Base-by-base conservation (phyloP, 371 early-diverging fungal genomes). In the Mucor saturninus region DNA sequence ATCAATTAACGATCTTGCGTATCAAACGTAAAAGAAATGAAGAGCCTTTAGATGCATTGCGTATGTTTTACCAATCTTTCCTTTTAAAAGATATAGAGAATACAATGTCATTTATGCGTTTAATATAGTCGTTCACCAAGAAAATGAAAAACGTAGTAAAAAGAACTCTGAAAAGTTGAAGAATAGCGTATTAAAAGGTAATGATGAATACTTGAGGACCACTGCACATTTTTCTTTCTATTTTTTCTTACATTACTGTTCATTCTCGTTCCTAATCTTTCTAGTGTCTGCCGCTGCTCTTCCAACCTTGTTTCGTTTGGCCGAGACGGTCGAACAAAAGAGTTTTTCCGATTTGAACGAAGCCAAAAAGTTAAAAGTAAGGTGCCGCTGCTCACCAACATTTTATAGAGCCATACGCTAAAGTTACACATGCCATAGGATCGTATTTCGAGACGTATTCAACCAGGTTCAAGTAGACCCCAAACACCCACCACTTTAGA, bases 1-100 rank as follows among this genome's bases (percentile, higher is more conserved):
- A 54, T 10, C 76, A 76, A 42, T 59, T 88, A 7, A 89, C 90
- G 2, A 85, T 92, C 59, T 74, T 92, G 28, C 83, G 93, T 7
- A 87, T 92, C 59, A 92, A 92, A 70, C 89, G 93, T 48, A 91
- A 89, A 69, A 85, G 93, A 56, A 81, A 73, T 48, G 91, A 91
- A 56, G 91, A 92, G 61, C 93, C 93, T 2, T 67, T 91, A 4
- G 91, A 91, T 37, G 89, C 91, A 4, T 78, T 92, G 38, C 77
- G 89, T 87, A 84, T 72, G 61, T 30, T 48, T 30, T 13, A 31
- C 35, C 8, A 40, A 40, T 9, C 14, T 40, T 40, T 4, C 14
- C 13, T 43, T n/a, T 10, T 2, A n/a, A 43, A n/a, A 43, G 13
- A 43, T 43, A n/a, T 43, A 43, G 43, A 14, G 40, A 40, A 40